Percentiles rank a stretch among this genome's conserved stretches.
Conservation (phyloP, 768 basidiomycete genomes). For the Boletus rubroflammeus region DNA sequence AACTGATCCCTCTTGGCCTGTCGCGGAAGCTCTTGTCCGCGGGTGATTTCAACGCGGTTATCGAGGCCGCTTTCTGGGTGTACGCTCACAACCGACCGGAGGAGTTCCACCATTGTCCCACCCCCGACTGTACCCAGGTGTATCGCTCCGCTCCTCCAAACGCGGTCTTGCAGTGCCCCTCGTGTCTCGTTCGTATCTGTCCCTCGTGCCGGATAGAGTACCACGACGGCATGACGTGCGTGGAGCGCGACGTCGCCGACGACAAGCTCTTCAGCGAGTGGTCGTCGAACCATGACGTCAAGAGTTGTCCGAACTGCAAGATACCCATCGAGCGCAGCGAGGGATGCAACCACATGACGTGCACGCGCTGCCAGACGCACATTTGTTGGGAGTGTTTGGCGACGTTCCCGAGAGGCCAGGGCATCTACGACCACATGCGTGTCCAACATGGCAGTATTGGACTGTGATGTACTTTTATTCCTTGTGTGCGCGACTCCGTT, state of each 20-base stretch:
- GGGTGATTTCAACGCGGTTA: conserved; percentile 51
- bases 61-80: conserved; percentile 56
- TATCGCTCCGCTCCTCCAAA: conserved; percentile 56
- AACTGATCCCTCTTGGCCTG: conserved; percentile 50
- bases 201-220: conserved; percentile 53
- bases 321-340: conserved; percentile 66
- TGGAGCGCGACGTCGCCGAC: conserved; percentile 49
- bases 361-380: conserved; percentile 68
- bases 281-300: conserved; percentile 60
- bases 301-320: conserved; percentile 71
- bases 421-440: conserved; percentile 81
- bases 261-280: conserved; percentile 61
- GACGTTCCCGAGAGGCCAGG: conserved; percentile 64
- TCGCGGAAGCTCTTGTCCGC: conserved; percentile 50
- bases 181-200: conserved; percentile 69
- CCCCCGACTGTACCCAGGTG: conserved; percentile 72
- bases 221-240: conserved; percentile 69
- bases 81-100: conserved; percentile 56
- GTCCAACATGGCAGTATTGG: conserved; percentile 63
- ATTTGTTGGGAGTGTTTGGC: conserved; percentile 78
- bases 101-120: conserved; percentile 74
- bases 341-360: conserved; percentile 86
- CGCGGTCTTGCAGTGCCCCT: conserved; percentile 62
- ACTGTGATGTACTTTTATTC: conserved; percentile 10
- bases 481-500: not conserved